Conservation (phyloP, 371 early-diverging fungal genomes). For the Fennellomyces sp. region DNA sequence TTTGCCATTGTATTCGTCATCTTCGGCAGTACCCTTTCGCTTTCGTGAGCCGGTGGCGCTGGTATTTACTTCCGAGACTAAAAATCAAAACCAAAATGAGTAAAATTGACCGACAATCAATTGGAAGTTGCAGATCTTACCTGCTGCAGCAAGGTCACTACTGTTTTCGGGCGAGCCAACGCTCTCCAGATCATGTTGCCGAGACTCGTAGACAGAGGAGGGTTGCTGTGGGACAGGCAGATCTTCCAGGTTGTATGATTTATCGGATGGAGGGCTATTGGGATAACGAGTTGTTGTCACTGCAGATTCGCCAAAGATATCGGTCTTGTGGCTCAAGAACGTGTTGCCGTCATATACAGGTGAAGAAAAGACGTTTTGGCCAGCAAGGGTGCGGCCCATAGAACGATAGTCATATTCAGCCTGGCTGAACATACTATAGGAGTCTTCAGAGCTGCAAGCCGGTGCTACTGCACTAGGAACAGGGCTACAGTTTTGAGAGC, state of each 20-base stretch:
- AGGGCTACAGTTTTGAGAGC: constrained; percentile 32
- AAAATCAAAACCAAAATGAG: background rate
- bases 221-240: constrained; percentile 3
- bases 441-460: background rate
- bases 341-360: constrained; percentile 23
- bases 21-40: background rate
- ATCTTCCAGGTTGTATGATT: background rate
- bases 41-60: too few relatives aligned
- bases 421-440: constrained; percentile 1
- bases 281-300: background rate
- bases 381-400: background rate
- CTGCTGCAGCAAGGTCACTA: background rate
- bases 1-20: background rate
- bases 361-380: background rate
- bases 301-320: background rate
- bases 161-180: background rate
- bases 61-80: too few relatives aligned
- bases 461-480: constrained; percentile 25
- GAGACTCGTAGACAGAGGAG: background rate
- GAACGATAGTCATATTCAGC: constrained; percentile 1
- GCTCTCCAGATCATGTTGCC: background rate
- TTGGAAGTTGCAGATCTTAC: background rate
- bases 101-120: too few relatives aligned
- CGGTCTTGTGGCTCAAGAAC: constrained; percentile 18
- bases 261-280: constrained; percentile 1